Evolutionary conservation across 306 rosid genomes (phyloP).

Genomic region (Cucurbita argyrosperma): DNA sequence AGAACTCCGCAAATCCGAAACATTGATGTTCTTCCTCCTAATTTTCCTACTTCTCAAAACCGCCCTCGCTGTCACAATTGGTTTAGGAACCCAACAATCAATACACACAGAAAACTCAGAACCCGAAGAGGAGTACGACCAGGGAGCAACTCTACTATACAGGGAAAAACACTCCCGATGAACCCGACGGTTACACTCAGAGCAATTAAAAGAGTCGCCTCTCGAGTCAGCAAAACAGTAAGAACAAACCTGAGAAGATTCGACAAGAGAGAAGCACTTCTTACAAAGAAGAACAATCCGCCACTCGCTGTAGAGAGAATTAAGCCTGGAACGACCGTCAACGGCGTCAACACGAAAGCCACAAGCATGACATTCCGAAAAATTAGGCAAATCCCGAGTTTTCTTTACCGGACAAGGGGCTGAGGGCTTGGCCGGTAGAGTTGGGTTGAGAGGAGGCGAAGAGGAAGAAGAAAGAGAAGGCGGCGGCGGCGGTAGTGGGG

Average conservation of each 20-base stretch:
- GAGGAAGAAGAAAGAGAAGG: conserved; percentile 5
- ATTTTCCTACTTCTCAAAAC: conserved; percentile 8
- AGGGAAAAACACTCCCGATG: conserved; percentile 32
- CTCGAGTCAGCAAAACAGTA: conserved; percentile 36
- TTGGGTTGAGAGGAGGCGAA: neutral
- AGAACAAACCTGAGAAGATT: conserved; percentile 55
- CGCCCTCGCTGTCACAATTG: conserved; percentile 24
- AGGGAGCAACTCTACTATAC: conserved; percentile 23
- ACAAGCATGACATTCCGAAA: conserved; percentile 60
- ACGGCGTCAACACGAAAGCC: conserved; percentile 39
- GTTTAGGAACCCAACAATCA: conserved; percentile 65
- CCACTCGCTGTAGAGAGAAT: conserved; percentile 62
- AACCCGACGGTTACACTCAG: conserved; percentile 33
- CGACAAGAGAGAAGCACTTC: conserved; percentile 32
- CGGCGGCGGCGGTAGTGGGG: neutral
- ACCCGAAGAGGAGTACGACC: conserved; percentile 31
- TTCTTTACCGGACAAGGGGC: conserved; percentile 16
- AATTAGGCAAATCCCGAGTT: conserved; percentile 57
- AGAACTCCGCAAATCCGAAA: conserved; percentile 18
- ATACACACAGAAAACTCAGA: conserved; percentile 37
- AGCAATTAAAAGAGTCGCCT: conserved; percentile 24
- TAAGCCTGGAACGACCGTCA: conserved; percentile 41
- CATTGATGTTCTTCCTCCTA: conserved; percentile 16
- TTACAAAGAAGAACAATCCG: conserved; percentile 65
- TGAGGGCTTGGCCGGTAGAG: neutral